Evolutionary conservation across 257 asterid genomes (phyloP).

Genomic region (Cordia subcordata): DNA sequence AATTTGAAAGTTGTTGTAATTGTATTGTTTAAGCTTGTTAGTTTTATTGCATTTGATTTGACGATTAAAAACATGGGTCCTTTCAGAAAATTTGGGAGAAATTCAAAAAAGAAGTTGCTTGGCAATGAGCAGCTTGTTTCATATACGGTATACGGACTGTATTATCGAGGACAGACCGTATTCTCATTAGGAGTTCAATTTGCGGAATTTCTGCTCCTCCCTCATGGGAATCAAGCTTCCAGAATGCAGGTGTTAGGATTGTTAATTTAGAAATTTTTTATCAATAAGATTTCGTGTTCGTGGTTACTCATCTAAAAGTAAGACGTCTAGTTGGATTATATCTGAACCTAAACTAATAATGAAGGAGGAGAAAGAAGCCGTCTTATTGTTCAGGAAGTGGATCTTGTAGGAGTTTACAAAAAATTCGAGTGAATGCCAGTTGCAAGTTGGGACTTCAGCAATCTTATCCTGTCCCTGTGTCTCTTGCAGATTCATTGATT

Average conservation of each 20-base stretch:
- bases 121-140: conserved; percentile 75
- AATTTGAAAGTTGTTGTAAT: too few species aligned
- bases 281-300: conserved; percentile 33
- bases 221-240: conserved; percentile 35
- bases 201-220: conserved; percentile 26
- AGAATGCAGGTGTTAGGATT: conserved; percentile 34
- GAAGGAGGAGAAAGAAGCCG: conserved; percentile 90
- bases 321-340: conserved; percentile 32
- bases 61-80: neutral
- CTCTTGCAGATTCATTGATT: neutral
- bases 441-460: conserved; percentile 97
- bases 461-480: conserved; percentile 16
- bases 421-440: conserved; percentile 93
- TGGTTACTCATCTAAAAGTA: conserved; percentile 45
- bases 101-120: conserved; percentile 20
- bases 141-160: conserved; percentile 41
- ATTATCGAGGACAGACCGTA: conserved; percentile 36
- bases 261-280: conserved; percentile 26
- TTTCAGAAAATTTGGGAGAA: conserved; percentile 39
- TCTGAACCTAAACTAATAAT: conserved; percentile 32
- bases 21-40: too few species aligned
- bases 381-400: conserved; percentile 95
- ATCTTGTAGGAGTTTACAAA: conserved; percentile 81
- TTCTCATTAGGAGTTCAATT: conserved; percentile 31
- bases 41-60: neutral